These are phyloP conservation scores for Scheffersomyces ergatensis DNA, from an alignment of 805 yeast species.

Conservation along the genomic window DNA sequence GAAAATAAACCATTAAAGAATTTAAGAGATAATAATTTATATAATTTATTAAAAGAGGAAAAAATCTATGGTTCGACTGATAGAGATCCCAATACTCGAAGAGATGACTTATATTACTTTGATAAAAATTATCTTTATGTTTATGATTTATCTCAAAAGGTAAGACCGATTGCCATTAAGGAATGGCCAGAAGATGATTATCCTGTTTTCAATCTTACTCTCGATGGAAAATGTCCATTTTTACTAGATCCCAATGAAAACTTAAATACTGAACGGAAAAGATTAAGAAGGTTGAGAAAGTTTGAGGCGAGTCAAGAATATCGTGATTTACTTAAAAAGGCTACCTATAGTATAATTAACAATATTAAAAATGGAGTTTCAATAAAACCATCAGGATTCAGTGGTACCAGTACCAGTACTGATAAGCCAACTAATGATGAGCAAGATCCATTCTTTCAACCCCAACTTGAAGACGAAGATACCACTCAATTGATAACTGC, in stretches of 20 bases:
- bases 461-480: conserved; percentile 7
- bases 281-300: conserved; percentile 36
- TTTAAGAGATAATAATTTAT: conserved; percentile 17
- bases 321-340: conserved; percentile 35
- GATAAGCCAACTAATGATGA: conserved; percentile 14
- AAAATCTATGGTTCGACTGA: conserved; percentile 84
- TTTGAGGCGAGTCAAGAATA: conserved; percentile 41
- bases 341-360: conserved; percentile 29
- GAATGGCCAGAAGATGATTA: conserved; percentile 65
- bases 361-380: conserved; percentile 20
- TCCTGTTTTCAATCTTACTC: conserved; percentile 60
- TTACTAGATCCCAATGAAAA: conserved; percentile 51
- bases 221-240: conserved; percentile 82
- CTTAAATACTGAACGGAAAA: conserved; percentile 36
- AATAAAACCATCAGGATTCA: conserved; percentile 9
- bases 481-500: background rate
- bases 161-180: conserved; percentile 75
- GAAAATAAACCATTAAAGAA: background rate
- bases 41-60: conserved; percentile 73
- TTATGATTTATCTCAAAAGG: conserved; percentile 74
- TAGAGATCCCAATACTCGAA: conserved; percentile 78
- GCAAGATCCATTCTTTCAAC: background rate
- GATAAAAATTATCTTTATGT: conserved; percentile 68
- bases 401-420: conserved; percentile 27
- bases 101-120: conserved; percentile 84